Percentiles rank a stretch among this genome's conserved stretches.
phyloP scores from a whole-genome alignment of 2,329 filamentous ascomycete species.

The Fusarium devonianum region DNA sequence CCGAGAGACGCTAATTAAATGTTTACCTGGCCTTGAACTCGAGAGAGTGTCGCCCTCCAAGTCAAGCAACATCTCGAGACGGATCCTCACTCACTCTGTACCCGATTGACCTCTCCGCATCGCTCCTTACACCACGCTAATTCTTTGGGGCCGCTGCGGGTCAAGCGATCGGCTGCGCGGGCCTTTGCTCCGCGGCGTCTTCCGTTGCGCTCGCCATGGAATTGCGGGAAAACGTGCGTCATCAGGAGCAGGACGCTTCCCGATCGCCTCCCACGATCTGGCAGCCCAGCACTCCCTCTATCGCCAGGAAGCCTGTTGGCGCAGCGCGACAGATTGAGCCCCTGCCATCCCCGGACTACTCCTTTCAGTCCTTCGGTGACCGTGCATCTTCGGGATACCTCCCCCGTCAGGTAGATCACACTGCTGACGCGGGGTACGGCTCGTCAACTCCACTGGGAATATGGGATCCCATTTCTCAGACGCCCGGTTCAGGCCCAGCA shows the following conservation, averaged over 20 bases:
- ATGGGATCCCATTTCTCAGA: constrained; percentile 22
- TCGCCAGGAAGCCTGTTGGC: constrained; percentile 27
- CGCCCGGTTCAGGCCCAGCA: constrained; percentile 1
- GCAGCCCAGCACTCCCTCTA: constrained; percentile 28
- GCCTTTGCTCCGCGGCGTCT: constrained; percentile 9
- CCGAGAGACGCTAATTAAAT: no score
- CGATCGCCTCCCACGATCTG: constrained; percentile 23
- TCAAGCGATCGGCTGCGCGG: constrained; percentile 30
- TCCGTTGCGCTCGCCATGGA: constrained; percentile 22
- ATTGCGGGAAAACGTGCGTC: constrained; percentile 24
- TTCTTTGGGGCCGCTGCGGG: constrained; percentile 21
- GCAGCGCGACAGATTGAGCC: constrained; percentile 10
- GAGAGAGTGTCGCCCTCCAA: no score
- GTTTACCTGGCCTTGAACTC: background rate
- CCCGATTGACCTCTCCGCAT: background rate
- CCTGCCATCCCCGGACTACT: constrained; percentile 19
- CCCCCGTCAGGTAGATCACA: constrained; percentile 16
- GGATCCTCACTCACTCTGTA: background rate
- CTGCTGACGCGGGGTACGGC: constrained; percentile 24
- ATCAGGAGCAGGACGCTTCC: constrained; percentile 5
- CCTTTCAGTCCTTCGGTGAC: constrained; percentile 16
- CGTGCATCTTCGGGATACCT: constrained; percentile 16
- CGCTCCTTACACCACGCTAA: background rate
- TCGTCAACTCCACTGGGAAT: constrained; percentile 28
- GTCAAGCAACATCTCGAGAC: no score